Percentiles rank a stretch among this genome's conserved stretches.
Evolutionary conservation across 2,329 filamentous ascomycete genomes (phyloP).

Genomic region (Penicillium sp.): DNA sequence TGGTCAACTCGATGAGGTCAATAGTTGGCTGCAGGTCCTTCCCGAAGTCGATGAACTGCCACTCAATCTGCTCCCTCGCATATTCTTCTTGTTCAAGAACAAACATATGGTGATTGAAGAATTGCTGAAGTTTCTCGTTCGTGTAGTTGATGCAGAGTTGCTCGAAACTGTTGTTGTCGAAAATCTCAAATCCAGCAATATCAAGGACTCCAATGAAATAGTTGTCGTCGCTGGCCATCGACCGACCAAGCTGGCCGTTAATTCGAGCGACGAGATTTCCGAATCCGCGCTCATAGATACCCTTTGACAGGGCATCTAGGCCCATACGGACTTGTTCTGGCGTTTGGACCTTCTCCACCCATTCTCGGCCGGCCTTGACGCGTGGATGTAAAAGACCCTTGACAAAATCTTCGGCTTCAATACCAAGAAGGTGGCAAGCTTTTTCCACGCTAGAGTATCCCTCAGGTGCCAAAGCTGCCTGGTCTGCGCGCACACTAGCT

Average conservation of each 20-base stretch:
- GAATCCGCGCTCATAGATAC: constrained; percentile 95
- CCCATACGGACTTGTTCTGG: constrained; percentile 91
- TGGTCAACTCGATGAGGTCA: constrained; percentile 90
- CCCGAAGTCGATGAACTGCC: constrained; percentile 99
- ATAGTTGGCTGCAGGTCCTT: constrained; percentile 96
- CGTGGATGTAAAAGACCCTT: constrained; percentile 86
- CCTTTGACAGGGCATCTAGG: constrained; percentile 89
- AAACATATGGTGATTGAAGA: constrained; percentile 99
- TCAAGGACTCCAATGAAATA: constrained; percentile 97
- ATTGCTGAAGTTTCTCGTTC: constrained; percentile 98
- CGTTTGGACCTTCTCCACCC: constrained; percentile 98
- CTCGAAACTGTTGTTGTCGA: constrained; percentile 97
- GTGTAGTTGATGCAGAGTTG: constrained; percentile 99
- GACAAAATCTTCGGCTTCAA: constrained; percentile 78
- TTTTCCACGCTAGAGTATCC: constrained; percentile 71
- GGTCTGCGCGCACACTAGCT: constrained; percentile 86
- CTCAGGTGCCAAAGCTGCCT: constrained; percentile 76
- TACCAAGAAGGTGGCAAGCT: constrained; percentile 80
- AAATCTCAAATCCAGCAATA: constrained; percentile 99
- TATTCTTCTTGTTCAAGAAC: constrained; percentile 98
- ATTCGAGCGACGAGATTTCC: constrained; percentile 89
- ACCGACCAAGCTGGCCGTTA: constrained; percentile 84
- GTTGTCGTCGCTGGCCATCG: constrained; percentile 78
- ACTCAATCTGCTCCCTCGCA: constrained; percentile 94
- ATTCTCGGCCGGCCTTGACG: constrained; percentile 93